Conservation (phyloP, 305 asterid species). For the Plantago lanceolata region DNA sequence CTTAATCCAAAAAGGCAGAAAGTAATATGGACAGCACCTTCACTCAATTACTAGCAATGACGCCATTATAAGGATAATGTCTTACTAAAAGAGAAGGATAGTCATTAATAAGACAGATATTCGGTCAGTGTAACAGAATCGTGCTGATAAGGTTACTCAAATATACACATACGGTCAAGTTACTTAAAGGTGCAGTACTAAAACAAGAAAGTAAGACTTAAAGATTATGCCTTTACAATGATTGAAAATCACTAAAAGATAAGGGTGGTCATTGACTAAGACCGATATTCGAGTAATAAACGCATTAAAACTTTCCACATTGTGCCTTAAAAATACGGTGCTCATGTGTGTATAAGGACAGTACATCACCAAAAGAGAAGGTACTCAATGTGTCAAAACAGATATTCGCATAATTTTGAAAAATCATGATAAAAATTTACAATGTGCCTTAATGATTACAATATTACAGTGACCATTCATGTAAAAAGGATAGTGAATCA, state of each 20-base stretch:
- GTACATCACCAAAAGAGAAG: slow-evolving; percentile 1
- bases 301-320: not conserved
- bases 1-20: slow-evolving; percentile 16
- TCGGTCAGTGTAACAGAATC: not conserved
- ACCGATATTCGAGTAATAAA: slow-evolving; percentile 3
- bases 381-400: not conserved
- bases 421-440: too few relatives aligned
- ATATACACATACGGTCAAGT: not conserved
- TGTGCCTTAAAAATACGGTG: slow-evolving; percentile 1
- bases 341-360: not conserved
- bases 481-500: slow-evolving; percentile 3
- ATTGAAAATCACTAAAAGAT: not conserved
- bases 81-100: slow-evolving; percentile 21
- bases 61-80: slow-evolving; percentile 21
- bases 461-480: too few relatives aligned
- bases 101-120: slow-evolving; percentile 15
- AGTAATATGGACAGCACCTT: slow-evolving; percentile 2
- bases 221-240: slow-evolving; percentile 6
- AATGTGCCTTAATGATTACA: too few relatives aligned
- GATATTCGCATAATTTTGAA: too few relatives aligned
- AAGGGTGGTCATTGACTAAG: not conserved
- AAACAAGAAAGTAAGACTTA: not conserved
- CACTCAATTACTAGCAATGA: slow-evolving; percentile 19
- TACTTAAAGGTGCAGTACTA: not conserved
- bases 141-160: not conserved